Base-by-base conservation (phyloP, 2,329 filamentous ascomycete species). In the Alternaria arbusti region DNA sequence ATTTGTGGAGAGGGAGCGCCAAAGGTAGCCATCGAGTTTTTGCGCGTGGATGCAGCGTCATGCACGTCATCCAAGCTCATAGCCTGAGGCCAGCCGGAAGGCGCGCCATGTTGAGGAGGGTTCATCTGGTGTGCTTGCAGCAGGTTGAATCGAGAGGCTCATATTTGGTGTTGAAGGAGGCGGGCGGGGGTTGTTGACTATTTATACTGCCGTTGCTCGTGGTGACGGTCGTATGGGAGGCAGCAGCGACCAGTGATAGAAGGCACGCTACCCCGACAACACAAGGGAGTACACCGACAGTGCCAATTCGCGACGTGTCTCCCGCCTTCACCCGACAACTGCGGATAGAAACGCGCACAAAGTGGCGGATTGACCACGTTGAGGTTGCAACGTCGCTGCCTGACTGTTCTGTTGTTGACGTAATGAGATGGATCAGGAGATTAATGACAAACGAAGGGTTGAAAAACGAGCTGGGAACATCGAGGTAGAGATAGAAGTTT, bases 111-210 rank as follows among this genome's bases (percentile, higher is more conserved):
- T 13, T 44, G 56, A 22, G 56, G 52, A 55, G 55, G 52, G 23
- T 59, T 59, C 62, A 63, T 67, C 11, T 36, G 44, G 36, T 26
- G 25, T 55, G 12, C 50, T n/a, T 60, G 55, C 28, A 49, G 50
- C n/a, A 22, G 25, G 36, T 56, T 46, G 50, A 25, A 7, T 49
- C 8, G 50, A 22, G n/a, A 12, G 30, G 32, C 28, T 23, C 61
- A 64, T 61, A 11, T 9, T 59, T 12, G 20, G 8, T 20, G 47
- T 26, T 28, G 46, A n/a, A 11, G 11, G 15, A 22, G 15, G 28
- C 7, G 30, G 17, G 28, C 12, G 20, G 44, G 40, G 56, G n/a
- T 57, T 60, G 30, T 26, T 46, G 22, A 54, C 40, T 64, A 57
- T 57, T 54, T 55, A 61, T 50, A 59, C 20, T 23, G 12, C 50